Evolutionary conservation across 1,284 basidiomycete genomes (phyloP), one percentile per base, ranked within the genome.

Genomic region (Tylopilus sp.): DNA sequence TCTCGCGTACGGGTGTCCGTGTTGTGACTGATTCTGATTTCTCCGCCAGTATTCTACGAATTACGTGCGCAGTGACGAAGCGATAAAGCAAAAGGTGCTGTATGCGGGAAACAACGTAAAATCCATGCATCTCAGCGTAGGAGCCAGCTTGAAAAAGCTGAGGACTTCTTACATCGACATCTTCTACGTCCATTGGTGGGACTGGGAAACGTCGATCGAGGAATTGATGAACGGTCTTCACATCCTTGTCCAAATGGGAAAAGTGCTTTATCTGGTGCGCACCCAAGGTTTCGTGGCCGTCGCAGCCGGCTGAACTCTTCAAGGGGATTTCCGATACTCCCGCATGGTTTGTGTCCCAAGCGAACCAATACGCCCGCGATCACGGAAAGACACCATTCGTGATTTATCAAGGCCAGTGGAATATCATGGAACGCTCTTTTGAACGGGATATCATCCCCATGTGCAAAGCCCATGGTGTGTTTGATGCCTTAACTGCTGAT

Each of bases 361-460:
- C 74, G 26, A 81, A 82, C 60, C 69, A 71, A 43, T 82, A 81
- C 53, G 81, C 81, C n/a, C 60, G 64, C 4, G 65, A 68, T 28
- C 66, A 74, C 41, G 74, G 71, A 8, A 68, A 76, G 61, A 72
- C 76, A 1, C 78, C 73, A 7, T 83, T 84, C 53, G 71, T 74
- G 37, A 66, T 83, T 46, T 84, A 80, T 59, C 79, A 82, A 61
- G 81, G 79, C 21, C 55, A 58, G 9, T 83, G 76, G 75, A 77
- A 71, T 56, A 66, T 81, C 41, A 61, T 74, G 48, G 55, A 68
- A 37, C 71, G 79, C 40, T 77, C 77, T 50, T 68, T 82, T 46
- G 81, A 82, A 65, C 69, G 78, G 10, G 80, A 83, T 16, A 76
- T 84, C 54, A 72, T 84, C 42, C 79, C 79, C 7, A 81, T 83